phyloP scores from a whole-genome alignment of 2,329 filamentous ascomycete genomes.

The Epichloe baconii region DNA sequence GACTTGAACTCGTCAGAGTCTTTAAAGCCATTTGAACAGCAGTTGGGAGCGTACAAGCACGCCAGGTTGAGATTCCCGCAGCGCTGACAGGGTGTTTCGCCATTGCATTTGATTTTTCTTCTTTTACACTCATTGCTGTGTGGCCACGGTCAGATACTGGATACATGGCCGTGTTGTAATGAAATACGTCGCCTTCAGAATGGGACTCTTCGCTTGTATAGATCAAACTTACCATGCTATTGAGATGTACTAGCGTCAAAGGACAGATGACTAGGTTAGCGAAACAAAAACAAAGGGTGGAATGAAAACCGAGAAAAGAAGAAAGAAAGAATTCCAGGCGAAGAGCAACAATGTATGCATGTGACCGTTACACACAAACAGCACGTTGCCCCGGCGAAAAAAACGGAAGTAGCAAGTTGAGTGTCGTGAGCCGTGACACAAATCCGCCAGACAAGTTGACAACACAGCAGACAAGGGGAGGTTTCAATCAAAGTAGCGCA shows the following conservation, averaged over 20 bases:
- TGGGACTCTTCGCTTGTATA: no score
- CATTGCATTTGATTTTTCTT: constrained; percentile 66
- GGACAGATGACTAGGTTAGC: not conserved
- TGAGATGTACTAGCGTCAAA: constrained; percentile 38
- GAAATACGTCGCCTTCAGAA: not conserved
- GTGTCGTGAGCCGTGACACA: not conserved
- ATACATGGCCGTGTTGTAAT: not conserved
- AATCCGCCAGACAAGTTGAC: not conserved
- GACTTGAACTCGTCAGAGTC: constrained; percentile 83
- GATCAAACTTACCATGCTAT: constrained; percentile 40
- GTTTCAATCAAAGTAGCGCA: not conserved
- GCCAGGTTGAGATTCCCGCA: constrained; percentile 55
- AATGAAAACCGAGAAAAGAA: not conserved
- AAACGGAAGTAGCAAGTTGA: no score
- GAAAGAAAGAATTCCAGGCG: not conserved
- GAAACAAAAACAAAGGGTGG: not conserved
- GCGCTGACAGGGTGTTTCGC: constrained; percentile 52
- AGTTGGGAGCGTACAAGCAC: constrained; percentile 54
- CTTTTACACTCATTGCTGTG: constrained; percentile 58
- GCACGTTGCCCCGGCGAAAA: no score
- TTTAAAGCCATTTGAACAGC: constrained; percentile 68
- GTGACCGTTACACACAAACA: not conserved
- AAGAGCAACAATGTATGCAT: not conserved
- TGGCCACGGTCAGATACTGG: not conserved
- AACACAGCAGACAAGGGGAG: not conserved